Base-by-base conservation (phyloP, 2,329 filamentous ascomycete genomes). In the Clonostachys byssicola region DNA sequence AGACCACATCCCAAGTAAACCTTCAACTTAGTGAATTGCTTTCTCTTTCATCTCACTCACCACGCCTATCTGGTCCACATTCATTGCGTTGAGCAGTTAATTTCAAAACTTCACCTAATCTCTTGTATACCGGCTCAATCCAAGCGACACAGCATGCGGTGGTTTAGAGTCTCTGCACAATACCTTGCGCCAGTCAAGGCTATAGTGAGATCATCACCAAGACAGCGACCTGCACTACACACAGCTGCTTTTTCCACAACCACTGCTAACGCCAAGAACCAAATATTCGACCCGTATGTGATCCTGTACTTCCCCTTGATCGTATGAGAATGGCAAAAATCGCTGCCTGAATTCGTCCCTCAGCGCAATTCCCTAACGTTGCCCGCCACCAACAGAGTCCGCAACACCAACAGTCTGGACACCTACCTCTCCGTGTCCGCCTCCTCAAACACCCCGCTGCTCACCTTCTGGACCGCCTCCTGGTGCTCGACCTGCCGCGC, bases 401-500 rank as follows among this genome's bases (percentile, higher is more conserved):
- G 78, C 52, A 72, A 72, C 43, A 67, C 72, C 42, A 70, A 76
- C 54, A 73, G 79, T 51, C 75, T 84, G 60, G 62, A 74, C 57
- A 78, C 73, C 16, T 77, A 81, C 62, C 70, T 80, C 48, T 68
- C 75, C n/a, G 66, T 80, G 45, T 78, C 76, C 4, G 72, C 75
- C 3, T 77, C 77, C 6, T 67, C 77, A 6, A 69, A 74, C 40
- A 72, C 64, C 4, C 80, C 80, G 3, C 72, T 83, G n/a, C 57
- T 84, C 47, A 82, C 79, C 2, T 65, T 83, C 39, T 85, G 80
- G 80, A 81, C 78, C 0, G 71, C 80, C 1, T 77, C 76, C 8
- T 83, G 73, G 66, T 83, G 80, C 59, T 62, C 72, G 5, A 75
- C 77, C 14, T 83, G 80, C 60, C 70, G 67, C 42, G 59, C 62